A percentile compares a stretch with the other conserved stretches of the same genome.
Evolutionary conservation across 192 early-diverging fungal species (phyloP).

Genomic region (Entrophospora sp.): DNA sequence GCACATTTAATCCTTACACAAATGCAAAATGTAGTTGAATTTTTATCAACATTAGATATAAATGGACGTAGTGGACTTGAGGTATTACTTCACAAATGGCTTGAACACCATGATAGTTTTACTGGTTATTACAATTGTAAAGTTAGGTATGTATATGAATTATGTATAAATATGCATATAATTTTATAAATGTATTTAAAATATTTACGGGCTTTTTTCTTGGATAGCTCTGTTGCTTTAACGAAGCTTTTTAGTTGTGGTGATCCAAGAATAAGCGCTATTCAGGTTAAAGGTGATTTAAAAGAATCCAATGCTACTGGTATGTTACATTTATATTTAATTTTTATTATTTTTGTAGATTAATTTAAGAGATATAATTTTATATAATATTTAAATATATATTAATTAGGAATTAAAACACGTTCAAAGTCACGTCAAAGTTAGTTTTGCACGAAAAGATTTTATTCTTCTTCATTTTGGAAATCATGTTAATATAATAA

Average conservation of each 20-base stretch:
- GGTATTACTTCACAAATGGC: conserved; percentile 70
- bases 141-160: conserved; percentile 63
- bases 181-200: too few species aligned
- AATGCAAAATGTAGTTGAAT: conserved; percentile 59
- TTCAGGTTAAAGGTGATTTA: conserved; percentile 77
- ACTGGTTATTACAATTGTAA: conserved; percentile 78
- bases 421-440: conserved; percentile 41
- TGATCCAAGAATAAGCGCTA: conserved; percentile 54
- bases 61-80: conserved; percentile 61
- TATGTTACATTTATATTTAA: too few species aligned
- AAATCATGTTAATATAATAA: too few species aligned
- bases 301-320: conserved; percentile 30
- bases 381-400: neutral
- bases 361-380: conserved; percentile 6
- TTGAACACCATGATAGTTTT: conserved; percentile 73
- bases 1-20: conserved; percentile 73
- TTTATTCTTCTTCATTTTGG: too few species aligned
- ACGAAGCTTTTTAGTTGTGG: conserved; percentile 56
- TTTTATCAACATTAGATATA: conserved; percentile 54
- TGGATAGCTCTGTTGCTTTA: conserved; percentile 61
- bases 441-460: too few species aligned
- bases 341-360: too few species aligned
- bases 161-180: too few species aligned
- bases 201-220: too few species aligned
- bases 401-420: conserved; percentile 50